Evolutionary conservation across 2,329 filamentous ascomycete species (phyloP), one percentile per base, ranked within the genome.

Genomic region (Xenoacremonium recifei): DNA sequence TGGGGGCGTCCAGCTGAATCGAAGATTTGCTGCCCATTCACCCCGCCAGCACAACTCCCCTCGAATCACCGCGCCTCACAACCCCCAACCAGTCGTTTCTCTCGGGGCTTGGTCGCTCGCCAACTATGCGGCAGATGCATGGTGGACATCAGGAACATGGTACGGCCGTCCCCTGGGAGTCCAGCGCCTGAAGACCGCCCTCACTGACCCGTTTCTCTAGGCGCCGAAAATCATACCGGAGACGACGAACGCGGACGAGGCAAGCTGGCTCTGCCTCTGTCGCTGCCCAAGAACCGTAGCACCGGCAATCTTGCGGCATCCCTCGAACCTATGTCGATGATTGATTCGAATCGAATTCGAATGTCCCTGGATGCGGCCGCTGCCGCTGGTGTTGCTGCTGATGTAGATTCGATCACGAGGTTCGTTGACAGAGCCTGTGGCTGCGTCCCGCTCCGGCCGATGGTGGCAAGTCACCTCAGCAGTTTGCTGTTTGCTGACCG

Each of bases 361-460:
- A 84, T 89, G 67, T 92, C 89, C 37, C 83, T 91, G 60, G 89
- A 93, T 66, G 82, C 81, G 45, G 77, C 82, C 64, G 82, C 81
- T 44, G 79, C 82, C 39, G 74, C 79, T 47, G 74, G 77, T 51
- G 66, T 67, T 47, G 60, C 66, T 47, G 67, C 72, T 55, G 85
- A 87, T 54, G 80, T 81, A 68, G 87, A 91, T 63, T 72, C 79
- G 57, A 72, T 89, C 66, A 76, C 85, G 67, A 90, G 87, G 88
- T 93, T 53, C 44, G 68, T 64, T 36, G 25, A n/a, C n/a, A n/a
- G n/a, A n/a, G n/a, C n/a, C n/a, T 42, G 37, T 43, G 41, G 39
- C 41, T 49, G 45, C 49, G 45, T 49, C 44, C 49, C 47, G 47
- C 48, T 37, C 40, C 42, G 37, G 35, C 32, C 31, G 23, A 27